Conservation (phyloP, 2,329 filamentous ascomycete genomes). For the Colletotrichum abscissum region DNA sequence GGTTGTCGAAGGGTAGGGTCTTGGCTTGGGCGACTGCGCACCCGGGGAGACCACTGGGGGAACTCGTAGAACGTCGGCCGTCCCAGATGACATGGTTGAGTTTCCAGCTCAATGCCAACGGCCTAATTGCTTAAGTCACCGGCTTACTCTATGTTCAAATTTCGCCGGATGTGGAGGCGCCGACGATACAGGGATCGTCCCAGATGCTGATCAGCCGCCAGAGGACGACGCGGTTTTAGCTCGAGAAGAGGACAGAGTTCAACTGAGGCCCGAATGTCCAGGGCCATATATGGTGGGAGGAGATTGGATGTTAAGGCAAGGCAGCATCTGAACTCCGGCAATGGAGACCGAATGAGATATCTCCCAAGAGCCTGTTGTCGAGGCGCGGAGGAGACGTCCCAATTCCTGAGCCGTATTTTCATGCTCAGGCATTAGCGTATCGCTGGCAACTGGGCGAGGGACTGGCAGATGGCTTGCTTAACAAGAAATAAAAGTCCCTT, state of each 20-base stretch:
- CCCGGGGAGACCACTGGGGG: not conserved
- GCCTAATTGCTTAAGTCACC: not conserved
- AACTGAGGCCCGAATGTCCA: not conserved
- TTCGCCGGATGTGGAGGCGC: not conserved
- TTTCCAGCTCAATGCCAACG: not conserved
- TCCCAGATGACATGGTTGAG: not conserved
- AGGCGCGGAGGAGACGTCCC: not conserved
- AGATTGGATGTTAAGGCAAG: not conserved
- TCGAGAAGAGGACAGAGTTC: not conserved
- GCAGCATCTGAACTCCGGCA: not conserved
- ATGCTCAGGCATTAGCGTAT: not conserved
- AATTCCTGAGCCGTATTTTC: not conserved
- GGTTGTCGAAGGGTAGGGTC: not conserved
- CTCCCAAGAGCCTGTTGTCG: no score
- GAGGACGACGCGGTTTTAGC: not conserved
- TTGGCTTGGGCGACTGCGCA: not conserved
- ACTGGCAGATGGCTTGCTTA: not conserved
- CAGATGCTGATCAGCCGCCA: not conserved
- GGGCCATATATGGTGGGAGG: not conserved
- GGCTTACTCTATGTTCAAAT: not conserved
- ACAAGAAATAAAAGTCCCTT: not conserved
- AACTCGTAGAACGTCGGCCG: not conserved
- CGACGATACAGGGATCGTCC: constrained; percentile 8
- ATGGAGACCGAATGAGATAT: not conserved
- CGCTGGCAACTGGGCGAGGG: not conserved